Conservation (phyloP, 2,329 filamentous ascomycete genomes). For the Fusarium foetens region DNA sequence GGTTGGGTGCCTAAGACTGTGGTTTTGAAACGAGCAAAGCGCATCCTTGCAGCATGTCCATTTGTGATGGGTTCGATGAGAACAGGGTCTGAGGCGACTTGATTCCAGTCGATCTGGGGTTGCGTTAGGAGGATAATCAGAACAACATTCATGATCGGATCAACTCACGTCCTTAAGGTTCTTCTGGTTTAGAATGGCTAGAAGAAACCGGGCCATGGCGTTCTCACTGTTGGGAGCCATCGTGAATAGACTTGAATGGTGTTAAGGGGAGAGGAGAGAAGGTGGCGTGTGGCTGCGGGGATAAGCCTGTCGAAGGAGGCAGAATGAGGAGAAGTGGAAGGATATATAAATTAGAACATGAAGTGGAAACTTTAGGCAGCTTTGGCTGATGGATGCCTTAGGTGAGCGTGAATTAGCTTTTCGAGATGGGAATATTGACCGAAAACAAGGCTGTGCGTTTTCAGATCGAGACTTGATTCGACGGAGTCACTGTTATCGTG, state of each 20-base stretch:
- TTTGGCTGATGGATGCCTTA: slow-evolving; percentile 34
- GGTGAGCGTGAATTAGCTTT: slow-evolving; percentile 10
- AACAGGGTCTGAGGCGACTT: slow-evolving; percentile 65
- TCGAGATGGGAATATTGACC: slow-evolving; percentile 4
- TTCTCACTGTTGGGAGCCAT: slow-evolving; percentile 68
- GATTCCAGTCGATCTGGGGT: slow-evolving; percentile 67
- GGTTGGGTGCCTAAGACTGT: slow-evolving; percentile 61
- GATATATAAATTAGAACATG: slow-evolving; percentile 35
- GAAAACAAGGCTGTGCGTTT: slow-evolving; percentile 13
- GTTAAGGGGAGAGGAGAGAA: neutral
- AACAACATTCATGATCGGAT: neutral
- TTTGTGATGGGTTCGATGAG: slow-evolving; percentile 66
- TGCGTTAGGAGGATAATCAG: slow-evolving; percentile 24
- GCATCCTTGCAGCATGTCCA: slow-evolving; percentile 70
- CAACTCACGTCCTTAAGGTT: slow-evolving; percentile 67
- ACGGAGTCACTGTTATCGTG: slow-evolving; percentile 22
- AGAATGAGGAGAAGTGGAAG: slow-evolving; percentile 24
- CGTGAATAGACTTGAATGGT: slow-evolving; percentile 35
- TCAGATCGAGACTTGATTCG: slow-evolving; percentile 2
- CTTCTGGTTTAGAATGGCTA: slow-evolving; percentile 69
- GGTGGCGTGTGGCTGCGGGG: slow-evolving; percentile 9
- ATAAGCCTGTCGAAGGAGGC: slow-evolving; percentile 28
- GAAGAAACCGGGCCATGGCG: slow-evolving; percentile 66
- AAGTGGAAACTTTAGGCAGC: slow-evolving; percentile 35
- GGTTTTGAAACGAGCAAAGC: slow-evolving; percentile 64